These are phyloP conservation scores for Calycina herbarum DNA, from an alignment of 2,329 filamentous ascomycete genomes.

Conservation along the genomic window DNA sequence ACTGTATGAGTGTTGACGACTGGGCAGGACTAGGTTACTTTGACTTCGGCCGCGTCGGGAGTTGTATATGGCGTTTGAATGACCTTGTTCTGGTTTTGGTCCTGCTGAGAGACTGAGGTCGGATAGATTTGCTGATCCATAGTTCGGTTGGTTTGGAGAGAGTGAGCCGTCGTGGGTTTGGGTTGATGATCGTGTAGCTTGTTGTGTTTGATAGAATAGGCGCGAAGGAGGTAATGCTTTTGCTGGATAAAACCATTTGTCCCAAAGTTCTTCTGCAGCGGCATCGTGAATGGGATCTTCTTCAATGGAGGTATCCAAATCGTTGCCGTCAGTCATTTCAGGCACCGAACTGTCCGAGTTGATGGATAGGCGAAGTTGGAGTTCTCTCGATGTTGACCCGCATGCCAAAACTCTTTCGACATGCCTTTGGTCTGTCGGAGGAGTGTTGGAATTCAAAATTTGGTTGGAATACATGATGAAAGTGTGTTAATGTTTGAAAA, in stretches of 20 bases:
- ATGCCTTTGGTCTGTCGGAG: background rate
- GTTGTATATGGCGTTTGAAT: background rate
- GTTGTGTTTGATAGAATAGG: background rate
- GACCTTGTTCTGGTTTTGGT: background rate
- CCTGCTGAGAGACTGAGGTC: background rate
- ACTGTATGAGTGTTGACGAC: background rate
- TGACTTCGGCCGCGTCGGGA: background rate
- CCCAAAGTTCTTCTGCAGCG: conserved; percentile 1
- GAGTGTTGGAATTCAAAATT: background rate
- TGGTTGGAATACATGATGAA: background rate
- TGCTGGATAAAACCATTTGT: background rate
- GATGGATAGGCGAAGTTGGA: conserved; percentile 5
- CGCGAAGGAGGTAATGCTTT: background rate
- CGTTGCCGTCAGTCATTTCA: conserved; percentile 1
- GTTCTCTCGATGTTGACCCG: background rate
- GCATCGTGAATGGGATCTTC: background rate
- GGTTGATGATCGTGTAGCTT: background rate
- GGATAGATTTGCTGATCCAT: background rate
- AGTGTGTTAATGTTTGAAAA: background rate
- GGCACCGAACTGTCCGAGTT: background rate
- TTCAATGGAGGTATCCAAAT: background rate
- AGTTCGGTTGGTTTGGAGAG: background rate
- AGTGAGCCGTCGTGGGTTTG: background rate
- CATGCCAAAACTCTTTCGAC: background rate
- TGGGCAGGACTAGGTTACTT: background rate